Conservation (phyloP, 306 rosid genomes). For the Alnus rubra region DNA sequence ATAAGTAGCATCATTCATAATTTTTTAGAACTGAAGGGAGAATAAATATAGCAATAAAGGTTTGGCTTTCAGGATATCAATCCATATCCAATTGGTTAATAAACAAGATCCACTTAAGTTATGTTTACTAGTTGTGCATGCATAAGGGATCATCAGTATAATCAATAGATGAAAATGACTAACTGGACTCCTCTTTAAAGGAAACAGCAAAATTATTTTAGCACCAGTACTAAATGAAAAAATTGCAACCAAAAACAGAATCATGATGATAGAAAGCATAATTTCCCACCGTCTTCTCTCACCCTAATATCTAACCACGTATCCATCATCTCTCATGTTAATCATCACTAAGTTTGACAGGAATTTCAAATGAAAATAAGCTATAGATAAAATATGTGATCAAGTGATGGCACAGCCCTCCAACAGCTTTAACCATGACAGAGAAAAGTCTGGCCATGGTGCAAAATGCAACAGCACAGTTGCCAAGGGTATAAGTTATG, state of each 20-base stretch:
- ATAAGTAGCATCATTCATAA: not conserved
- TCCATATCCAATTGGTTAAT: not conserved
- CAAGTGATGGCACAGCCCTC: not conserved
- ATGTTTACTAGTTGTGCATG: not conserved
- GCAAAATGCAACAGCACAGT: not conserved
- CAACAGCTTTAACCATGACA: not conserved
- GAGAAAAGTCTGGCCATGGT: not conserved
- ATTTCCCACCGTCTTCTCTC: not conserved
- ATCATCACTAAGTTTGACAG: not conserved
- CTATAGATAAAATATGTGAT: not conserved
- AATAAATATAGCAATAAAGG: not conserved
- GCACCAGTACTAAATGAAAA: not conserved
- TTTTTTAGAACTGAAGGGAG: not conserved
- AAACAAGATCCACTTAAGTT: not conserved
- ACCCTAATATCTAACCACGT: not conserved
- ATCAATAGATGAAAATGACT: not conserved
- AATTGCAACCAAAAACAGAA: not conserved
- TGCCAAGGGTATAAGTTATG: not conserved
- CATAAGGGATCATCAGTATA: not conserved
- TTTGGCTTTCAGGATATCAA: not conserved
- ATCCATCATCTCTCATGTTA: not conserved
- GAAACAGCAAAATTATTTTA: not conserved
- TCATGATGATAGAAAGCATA: not conserved
- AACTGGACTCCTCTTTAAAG: not conserved
- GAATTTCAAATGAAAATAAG: not conserved